Evolutionary conservation across 306 rosid species (phyloP), one percentile per base, ranked within the genome.

Genomic region (Dalbergia cultrata): DNA sequence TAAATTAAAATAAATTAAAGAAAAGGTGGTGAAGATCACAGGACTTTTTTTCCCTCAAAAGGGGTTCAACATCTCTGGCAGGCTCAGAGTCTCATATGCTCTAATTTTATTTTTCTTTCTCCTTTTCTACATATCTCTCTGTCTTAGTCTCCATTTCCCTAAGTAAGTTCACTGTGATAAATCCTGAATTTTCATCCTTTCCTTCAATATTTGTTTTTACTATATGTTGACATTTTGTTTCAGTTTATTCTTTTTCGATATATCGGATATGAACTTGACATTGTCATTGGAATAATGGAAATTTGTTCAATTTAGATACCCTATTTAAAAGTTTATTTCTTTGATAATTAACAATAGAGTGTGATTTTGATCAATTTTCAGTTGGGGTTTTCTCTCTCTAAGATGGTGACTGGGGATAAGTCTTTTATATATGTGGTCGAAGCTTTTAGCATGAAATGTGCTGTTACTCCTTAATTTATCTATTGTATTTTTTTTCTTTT

Each of bases 321-420:
- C 63, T 18, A 77, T 72, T 45, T 57, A 52, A 78, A 57, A 68
- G 61, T 75, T 75, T 16, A n/a, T 21, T 68, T 60, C 67, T 74
- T 59, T 74, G 68, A 10, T 22, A 65, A n/a, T n/a, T n/a, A n/a
- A 58, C 33, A 67, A n/a, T 45, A 31, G 21, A 53, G 60, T 50
- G 70, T 54, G 50, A 5, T 39, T 35, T 74, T 18, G 70, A 9
- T 19, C 3, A 39, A 9, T 50, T 74, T 41, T 75, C 72, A 21
- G 12, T 83, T 45, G 56, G 77, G 60, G 7, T 76, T 74, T 19
- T 64, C 57, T 65, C 31, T 9, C n/a, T 67, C n/a, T 22, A 34
- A 21, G 35, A 45, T 39, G 31, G 0, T 16, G 14, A 12, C 22
- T 56, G 14, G 18, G 18, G 19, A 5, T 19, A 69, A 9, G 12